phyloP scores from a whole-genome alignment of 2,329 filamentous ascomycete genomes.

The Aspergillus intermedius region DNA sequence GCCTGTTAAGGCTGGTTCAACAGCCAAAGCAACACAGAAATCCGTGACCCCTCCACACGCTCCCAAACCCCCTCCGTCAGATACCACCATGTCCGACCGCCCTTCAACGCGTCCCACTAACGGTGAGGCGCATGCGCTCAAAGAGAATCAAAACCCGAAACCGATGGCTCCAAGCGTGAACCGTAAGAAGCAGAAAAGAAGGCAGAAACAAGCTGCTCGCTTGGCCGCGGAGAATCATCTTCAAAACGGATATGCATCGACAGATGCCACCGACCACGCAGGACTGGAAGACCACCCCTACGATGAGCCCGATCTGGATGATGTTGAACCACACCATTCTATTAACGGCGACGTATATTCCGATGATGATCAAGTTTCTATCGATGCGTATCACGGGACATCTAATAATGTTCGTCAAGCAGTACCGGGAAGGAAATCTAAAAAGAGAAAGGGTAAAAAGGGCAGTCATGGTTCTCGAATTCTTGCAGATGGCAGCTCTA shows the following conservation, averaged over 20 bases:
- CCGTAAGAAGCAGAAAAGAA: conserved; percentile 90
- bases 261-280: conserved; percentile 22
- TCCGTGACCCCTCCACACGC: conserved; percentile 14
- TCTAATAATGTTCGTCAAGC: conserved; percentile 12
- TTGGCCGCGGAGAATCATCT: conserved; percentile 52
- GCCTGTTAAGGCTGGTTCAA: not conserved
- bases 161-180: conserved; percentile 55
- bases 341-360: conserved; percentile 50
- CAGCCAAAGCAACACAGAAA: conserved; percentile 4
- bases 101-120: conserved; percentile 24
- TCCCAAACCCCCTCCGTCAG: conserved; percentile 9
- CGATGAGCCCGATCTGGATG: conserved; percentile 27
- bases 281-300: conserved; percentile 22
- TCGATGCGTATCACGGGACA: conserved; percentile 24
- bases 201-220: conserved; percentile 73
- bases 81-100: conserved; percentile 25
- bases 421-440: conserved; percentile 27
- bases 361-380: conserved; percentile 48
- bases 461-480: conserved; percentile 28
- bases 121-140: conserved; percentile 20
- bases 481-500: conserved; percentile 32
- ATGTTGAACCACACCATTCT: conserved; percentile 34
- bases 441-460: conserved; percentile 39
- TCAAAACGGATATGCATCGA: conserved; percentile 20
- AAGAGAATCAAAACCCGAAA: conserved; percentile 10